phyloP scores from a whole-genome alignment of 2,329 filamentous ascomycete species.

The Elsinoe batatas region DNA sequence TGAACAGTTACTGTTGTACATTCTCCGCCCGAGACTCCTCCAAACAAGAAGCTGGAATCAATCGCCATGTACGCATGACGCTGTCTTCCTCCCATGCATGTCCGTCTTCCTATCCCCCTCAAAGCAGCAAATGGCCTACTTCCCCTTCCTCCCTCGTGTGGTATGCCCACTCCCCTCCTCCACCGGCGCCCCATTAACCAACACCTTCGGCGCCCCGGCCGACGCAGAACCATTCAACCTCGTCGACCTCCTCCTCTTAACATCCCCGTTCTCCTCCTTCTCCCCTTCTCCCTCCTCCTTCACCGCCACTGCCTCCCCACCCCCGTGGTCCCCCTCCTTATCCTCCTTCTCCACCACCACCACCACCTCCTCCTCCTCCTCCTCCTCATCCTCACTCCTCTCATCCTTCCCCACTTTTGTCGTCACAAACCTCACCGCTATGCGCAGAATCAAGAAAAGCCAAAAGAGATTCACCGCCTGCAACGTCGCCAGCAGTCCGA shows the following conservation, averaged over 20 bases:
- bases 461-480: slow-evolving; percentile 74
- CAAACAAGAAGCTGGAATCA: too few relatives aligned
- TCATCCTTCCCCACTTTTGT: slow-evolving; percentile 57
- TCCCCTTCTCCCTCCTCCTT: slow-evolving; percentile 12
- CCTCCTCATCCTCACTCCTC: slow-evolving; percentile 61
- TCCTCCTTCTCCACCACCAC: slow-evolving; percentile 25
- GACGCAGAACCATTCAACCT: neutral
- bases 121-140: neutral
- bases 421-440: slow-evolving; percentile 60
- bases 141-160: neutral
- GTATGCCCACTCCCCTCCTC: neutral
- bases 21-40: neutral
- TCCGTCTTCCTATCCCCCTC: neutral
- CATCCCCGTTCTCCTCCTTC: slow-evolving; percentile 10
- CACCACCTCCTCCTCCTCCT: slow-evolving; percentile 43
- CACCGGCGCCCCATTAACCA: slow-evolving; percentile 24
- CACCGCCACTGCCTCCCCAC: neutral
- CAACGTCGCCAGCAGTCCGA: slow-evolving; percentile 52
- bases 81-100: too few relatives aligned
- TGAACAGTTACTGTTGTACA: neutral
- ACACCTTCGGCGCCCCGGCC: slow-evolving; percentile 19
- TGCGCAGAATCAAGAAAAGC: slow-evolving; percentile 67
- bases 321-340: slow-evolving; percentile 20
- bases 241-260: slow-evolving; percentile 10
- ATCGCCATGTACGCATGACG: too few relatives aligned